Evolutionary conservation across 768 basidiomycete genomes (phyloP).

Genomic region (Auricularia sp.): DNA sequence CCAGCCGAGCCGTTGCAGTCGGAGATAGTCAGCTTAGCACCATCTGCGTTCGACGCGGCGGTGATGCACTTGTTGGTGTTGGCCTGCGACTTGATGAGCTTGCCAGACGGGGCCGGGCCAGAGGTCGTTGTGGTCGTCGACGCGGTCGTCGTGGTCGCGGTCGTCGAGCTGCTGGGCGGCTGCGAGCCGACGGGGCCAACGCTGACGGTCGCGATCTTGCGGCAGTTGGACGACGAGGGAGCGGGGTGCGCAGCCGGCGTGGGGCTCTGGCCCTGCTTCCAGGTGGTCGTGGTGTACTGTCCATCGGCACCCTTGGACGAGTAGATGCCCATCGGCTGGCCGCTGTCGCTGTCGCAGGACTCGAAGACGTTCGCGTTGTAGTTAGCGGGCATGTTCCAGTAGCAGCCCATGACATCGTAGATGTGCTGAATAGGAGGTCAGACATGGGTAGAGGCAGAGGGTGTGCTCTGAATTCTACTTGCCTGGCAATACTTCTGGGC

Average conservation of each 20-base stretch:
- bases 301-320: constrained; percentile 2
- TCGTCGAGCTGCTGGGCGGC: constrained; percentile 10
- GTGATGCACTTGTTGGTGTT: constrained; percentile 35
- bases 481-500: constrained; percentile 28
- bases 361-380: constrained; percentile 29
- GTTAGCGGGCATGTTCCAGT: constrained; percentile 24
- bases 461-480: not conserved
- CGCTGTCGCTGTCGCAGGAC: constrained; percentile 31
- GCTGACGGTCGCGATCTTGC: constrained; percentile 38
- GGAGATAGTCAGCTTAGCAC: constrained; percentile 38
- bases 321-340: constrained; percentile 31
- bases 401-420: constrained; percentile 29
- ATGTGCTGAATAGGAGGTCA: not conserved
- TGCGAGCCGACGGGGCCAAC: constrained; percentile 26
- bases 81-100: not conserved
- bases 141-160: constrained; percentile 7
- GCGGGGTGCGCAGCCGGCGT: constrained; percentile 34
- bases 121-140: not conserved
- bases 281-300: constrained; percentile 20
- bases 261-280: constrained; percentile 27
- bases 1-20: constrained; percentile 33
- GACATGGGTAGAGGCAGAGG: not conserved
- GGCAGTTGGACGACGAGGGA: constrained; percentile 55
- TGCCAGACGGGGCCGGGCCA: not conserved
- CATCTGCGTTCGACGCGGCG: constrained; percentile 39